Percentiles rank a stretch among this genome's conserved stretches.
phyloP scores from a whole-genome alignment of 768 basidiomycete species.

The Lepiota venenata region DNA sequence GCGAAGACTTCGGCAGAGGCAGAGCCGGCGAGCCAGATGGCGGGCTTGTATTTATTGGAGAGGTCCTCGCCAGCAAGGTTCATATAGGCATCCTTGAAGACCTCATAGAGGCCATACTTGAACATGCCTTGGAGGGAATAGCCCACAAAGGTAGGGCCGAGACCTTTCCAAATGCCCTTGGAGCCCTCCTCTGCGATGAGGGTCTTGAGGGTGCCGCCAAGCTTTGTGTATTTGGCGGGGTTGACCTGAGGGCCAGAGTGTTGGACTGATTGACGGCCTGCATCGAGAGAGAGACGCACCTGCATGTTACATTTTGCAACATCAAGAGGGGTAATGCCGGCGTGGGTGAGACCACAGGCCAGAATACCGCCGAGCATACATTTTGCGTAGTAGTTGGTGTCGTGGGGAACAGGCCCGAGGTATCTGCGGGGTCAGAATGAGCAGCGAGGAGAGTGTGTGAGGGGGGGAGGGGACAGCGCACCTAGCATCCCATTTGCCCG shows the following conservation, averaged over 20 bases:
- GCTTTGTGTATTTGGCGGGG: constrained; percentile 72
- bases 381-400: constrained; percentile 74
- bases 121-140: constrained; percentile 97
- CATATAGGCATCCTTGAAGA: constrained; percentile 93
- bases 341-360: constrained; percentile 87
- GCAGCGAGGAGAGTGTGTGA: background rate
- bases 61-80: constrained; percentile 87
- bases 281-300: constrained; percentile 37
- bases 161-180: constrained; percentile 89
- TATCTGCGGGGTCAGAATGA: constrained; percentile 37
- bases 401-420: constrained; percentile 73
- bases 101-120: constrained; percentile 97
- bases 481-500: constrained; percentile 77
- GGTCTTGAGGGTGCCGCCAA: constrained; percentile 53
- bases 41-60: constrained; percentile 76
- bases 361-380: constrained; percentile 86
- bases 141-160: constrained; percentile 90
- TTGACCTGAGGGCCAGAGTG: constrained; percentile 49
- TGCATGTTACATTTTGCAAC: constrained; percentile 94
- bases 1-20: constrained; percentile 96
- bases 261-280: background rate
- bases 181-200: constrained; percentile 80
- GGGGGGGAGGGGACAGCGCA: constrained; percentile 22
- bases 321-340: constrained; percentile 83
- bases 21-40: constrained; percentile 92